Evolutionary conservation across 768 basidiomycete species (phyloP), one percentile per base, ranked within the genome.

Genomic region (Boletus subparvulus): DNA sequence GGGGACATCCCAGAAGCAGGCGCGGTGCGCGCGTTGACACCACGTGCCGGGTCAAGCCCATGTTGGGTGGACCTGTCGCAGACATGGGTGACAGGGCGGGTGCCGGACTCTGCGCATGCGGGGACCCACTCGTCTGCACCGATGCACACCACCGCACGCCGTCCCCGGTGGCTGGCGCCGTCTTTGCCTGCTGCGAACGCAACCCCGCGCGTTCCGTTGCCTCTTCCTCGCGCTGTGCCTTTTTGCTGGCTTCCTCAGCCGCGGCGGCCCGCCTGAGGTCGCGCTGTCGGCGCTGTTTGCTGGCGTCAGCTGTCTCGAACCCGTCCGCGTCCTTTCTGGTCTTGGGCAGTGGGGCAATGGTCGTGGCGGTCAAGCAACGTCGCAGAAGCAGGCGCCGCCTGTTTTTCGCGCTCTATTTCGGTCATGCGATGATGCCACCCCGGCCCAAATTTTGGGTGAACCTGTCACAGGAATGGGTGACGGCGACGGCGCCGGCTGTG

Each of bases 151-250:
- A 60, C 67, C 35, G 66, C 36, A 0, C 64, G 37, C 32, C 64
- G 41, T 28, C 59, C 19, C 56, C 69, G 52, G 55, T 66, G 71
- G 37, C 53, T 13, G 37, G 69, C n/a, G 74, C 37, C 6, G 64
- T 56, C 40, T 65, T 70, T 47, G 64, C 57, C 35, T 13, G 12
- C 35, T 69, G 73, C 10, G 73, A 64, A 4, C 75, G 82, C 65
- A 26, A 28, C 58, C 24, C 74, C 37, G 55, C 79, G 75, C 50
- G 75, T 75, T 72, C 81, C 53, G 69, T 81, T 1, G 88, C 87
- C 57, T 90, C 88, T n/a, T 86, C 84, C 63, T 89, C 90, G 39
- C 86, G 80, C 61, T 85, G 81, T 13, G 72, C 74, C 59, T 83
- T 87, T 49, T 78, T 73, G n/a, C 80, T 83, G 1, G 83, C 84